phyloP scores from a whole-genome alignment of 805 yeast genomes.

The Blastobotrys robertii region DNA sequence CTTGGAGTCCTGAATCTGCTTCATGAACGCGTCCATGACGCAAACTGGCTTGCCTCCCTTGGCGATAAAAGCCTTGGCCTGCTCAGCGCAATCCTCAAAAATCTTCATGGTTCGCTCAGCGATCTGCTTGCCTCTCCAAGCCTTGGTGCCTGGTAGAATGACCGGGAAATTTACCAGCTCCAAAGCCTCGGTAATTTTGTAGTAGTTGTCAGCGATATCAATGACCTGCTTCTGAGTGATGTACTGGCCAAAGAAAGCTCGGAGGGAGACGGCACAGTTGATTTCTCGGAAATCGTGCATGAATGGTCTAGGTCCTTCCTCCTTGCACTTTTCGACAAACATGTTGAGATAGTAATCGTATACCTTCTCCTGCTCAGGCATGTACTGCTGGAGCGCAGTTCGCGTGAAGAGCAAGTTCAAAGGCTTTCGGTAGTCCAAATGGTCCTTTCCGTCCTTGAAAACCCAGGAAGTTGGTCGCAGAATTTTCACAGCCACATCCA shows the following conservation, averaged over 20 bases:
- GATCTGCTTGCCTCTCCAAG: constrained; percentile 94
- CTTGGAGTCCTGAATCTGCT: constrained; percentile 67
- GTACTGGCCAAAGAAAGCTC: constrained; percentile 93
- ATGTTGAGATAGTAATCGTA: constrained; percentile 73
- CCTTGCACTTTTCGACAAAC: constrained; percentile 47
- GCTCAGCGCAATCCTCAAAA: constrained; percentile 79
- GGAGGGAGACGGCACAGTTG: constrained; percentile 86
- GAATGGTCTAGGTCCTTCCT: constrained; percentile 59
- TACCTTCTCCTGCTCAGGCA: constrained; percentile 75
- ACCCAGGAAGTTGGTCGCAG: constrained; percentile 97
- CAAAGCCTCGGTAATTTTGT: constrained; percentile 85
- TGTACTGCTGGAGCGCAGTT: constrained; percentile 69
- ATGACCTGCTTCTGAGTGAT: constrained; percentile 87
- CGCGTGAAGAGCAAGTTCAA: constrained; percentile 83
- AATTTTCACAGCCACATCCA: constrained; percentile 91
- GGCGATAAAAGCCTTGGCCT: constrained; percentile 72
- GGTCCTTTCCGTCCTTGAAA: constrained; percentile 91
- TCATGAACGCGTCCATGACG: constrained; percentile 94
- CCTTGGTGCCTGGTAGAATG: constrained; percentile 88
- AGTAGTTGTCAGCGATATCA: constrained; percentile 85
- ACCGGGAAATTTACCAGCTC: constrained; percentile 97
- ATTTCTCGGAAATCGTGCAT: constrained; percentile 94
- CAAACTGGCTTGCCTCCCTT: constrained; percentile 73
- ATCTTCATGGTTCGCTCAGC: constrained; percentile 92
- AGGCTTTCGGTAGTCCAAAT: constrained; percentile 84